These are phyloP conservation scores for Aspergillus bridgeri DNA, from an alignment of 495 filamentous ascomycete species.

Conservation along the genomic window DNA sequence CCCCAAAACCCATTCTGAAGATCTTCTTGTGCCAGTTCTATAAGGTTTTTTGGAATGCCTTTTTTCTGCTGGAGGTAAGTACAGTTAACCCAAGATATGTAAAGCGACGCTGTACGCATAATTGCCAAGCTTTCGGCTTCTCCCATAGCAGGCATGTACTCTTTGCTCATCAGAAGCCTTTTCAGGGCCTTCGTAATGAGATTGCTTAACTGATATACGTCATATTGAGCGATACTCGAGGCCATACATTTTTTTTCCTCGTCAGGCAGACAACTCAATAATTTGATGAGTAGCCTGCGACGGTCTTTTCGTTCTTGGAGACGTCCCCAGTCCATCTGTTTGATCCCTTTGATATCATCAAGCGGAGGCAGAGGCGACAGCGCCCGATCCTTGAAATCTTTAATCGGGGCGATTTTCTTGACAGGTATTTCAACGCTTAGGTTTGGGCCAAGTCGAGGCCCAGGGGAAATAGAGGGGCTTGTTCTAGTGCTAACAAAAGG, in stretches of 20 bases:
- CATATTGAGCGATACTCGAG: conserved; percentile 12
- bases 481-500: conserved; percentile 5
- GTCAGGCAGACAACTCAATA: conserved; percentile 15
- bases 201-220: neutral
- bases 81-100: conserved; percentile 40
- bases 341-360: conserved; percentile 25
- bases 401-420: neutral
- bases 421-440: conserved; percentile 4
- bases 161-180: conserved; percentile 8
- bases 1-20: conserved; percentile 11
- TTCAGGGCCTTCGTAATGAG: conserved; percentile 11
- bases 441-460: conserved; percentile 9
- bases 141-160: conserved; percentile 11
- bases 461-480: conserved; percentile 16
- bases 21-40: conserved; percentile 19
- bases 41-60: conserved; percentile 18
- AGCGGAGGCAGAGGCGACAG: conserved; percentile 20
- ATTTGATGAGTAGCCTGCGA: conserved; percentile 29
- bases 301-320: conserved; percentile 33
- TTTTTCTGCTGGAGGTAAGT: conserved; percentile 11
- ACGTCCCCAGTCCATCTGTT: conserved; percentile 13
- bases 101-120: conserved; percentile 35
- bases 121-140: conserved; percentile 11
- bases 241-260: conserved; percentile 15
- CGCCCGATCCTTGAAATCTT: conserved; percentile 1